Conservation (phyloP, 768 basidiomycete species). For the Podaxis sp. region DNA sequence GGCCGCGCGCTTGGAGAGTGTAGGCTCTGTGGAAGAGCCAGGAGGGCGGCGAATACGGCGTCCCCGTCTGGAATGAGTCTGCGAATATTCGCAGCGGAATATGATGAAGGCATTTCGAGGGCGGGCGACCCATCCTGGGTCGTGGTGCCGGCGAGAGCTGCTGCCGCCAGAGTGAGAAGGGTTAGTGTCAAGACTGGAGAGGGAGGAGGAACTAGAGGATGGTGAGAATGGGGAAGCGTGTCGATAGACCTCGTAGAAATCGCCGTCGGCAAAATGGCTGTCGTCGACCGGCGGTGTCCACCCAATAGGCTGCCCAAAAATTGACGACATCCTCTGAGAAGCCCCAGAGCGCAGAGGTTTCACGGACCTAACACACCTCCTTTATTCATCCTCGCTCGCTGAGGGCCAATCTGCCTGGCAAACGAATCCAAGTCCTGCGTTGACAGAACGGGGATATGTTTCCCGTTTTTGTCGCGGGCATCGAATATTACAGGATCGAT, state of each 20-base stretch:
- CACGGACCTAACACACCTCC: not conserved
- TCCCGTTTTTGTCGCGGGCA: not conserved
- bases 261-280: conserved; percentile 20
- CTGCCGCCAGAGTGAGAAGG: conserved; percentile 14
- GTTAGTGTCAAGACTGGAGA: conserved; percentile 14
- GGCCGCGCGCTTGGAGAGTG: conserved; percentile 72
- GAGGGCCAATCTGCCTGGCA: no score
- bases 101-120: conserved; percentile 72
- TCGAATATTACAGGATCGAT: not conserved
- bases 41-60: conserved; percentile 30
- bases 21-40: conserved; percentile 39
- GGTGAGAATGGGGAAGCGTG: conserved; percentile 12
- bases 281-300: conserved; percentile 27
- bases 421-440: no score
- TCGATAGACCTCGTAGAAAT: conserved; percentile 15
- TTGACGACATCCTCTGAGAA: not conserved
- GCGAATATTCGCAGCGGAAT: conserved; percentile 64
- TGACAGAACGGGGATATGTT: not conserved
- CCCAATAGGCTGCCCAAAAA: conserved; percentile 16
- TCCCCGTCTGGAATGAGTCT: conserved; percentile 35
- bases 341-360: not conserved
- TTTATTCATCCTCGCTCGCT: not conserved
- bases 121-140: conserved; percentile 60
- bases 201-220: conserved; percentile 3
- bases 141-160: conserved; percentile 33